These are phyloP conservation scores for Suhomyces kunorum DNA, from an alignment of 1,139 yeast species.

Conservation along the genomic window DNA sequence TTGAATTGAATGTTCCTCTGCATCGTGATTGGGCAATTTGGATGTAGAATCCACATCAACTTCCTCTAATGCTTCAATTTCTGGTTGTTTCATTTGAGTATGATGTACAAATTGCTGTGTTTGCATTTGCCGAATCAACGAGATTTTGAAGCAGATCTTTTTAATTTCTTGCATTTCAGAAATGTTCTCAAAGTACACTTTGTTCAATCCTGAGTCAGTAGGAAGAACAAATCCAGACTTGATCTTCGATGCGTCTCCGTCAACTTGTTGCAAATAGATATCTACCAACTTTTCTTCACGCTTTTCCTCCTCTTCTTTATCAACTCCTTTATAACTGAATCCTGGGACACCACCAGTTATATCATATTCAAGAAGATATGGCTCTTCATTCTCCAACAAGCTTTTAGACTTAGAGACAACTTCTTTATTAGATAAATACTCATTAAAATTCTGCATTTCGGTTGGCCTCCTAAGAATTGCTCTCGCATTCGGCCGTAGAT, in stretches of 20 bases:
- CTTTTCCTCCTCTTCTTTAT: conserved; percentile 49
- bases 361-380: conserved; percentile 81
- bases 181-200: conserved; percentile 64
- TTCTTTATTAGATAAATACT: conserved; percentile 46
- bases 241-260: conserved; percentile 30
- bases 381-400: conserved; percentile 60
- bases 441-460: conserved; percentile 58
- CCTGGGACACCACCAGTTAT: conserved; percentile 80
- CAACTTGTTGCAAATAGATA: conserved; percentile 32
- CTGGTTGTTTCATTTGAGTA: conserved; percentile 72
- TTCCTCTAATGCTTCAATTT: conserved; percentile 60
- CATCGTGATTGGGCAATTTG: conserved; percentile 67
- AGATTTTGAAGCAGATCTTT: conserved; percentile 83
- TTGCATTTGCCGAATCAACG: conserved; percentile 88
- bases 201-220: conserved; percentile 58
- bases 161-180: conserved; percentile 84
- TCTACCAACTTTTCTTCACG: conserved; percentile 54
- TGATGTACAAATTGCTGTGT: conserved; percentile 77
- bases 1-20: conserved; percentile 57
- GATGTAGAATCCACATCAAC: conserved; percentile 79
- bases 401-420: conserved; percentile 45
- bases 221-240: conserved; percentile 37
- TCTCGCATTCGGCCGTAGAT: conserved; percentile 62
- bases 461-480: conserved; percentile 64
- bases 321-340: conserved; percentile 51